phyloP scores from a whole-genome alignment of 2,329 filamentous ascomycete species.

The Fusarium vanettenii region DNA sequence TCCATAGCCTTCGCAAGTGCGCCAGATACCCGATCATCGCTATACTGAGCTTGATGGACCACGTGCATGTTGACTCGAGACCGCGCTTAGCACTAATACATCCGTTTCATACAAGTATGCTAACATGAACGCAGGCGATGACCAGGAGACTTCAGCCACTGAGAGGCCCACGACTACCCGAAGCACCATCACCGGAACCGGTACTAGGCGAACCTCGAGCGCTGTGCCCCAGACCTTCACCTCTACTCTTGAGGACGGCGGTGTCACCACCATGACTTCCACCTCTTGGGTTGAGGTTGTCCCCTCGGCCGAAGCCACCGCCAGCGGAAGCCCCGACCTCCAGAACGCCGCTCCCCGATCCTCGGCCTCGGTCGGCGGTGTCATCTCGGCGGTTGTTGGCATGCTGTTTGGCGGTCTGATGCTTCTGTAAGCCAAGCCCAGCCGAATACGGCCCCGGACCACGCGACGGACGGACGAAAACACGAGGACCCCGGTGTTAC shows the following conservation, averaged over 20 bases:
- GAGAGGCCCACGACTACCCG: conserved; percentile 35
- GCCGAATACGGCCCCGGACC: background rate
- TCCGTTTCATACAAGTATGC: conserved; percentile 1
- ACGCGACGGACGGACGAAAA: background rate
- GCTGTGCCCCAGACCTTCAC: conserved; percentile 56
- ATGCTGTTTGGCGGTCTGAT: conserved; percentile 45
- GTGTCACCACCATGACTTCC: conserved; percentile 58
- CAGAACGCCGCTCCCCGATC: conserved; percentile 51
- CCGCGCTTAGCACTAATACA: background rate
- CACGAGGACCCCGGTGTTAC: conserved; percentile 8
- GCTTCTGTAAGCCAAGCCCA: conserved; percentile 41
- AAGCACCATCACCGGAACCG: conserved; percentile 48
- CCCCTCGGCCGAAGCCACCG: conserved; percentile 48
- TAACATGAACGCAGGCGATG: conserved; percentile 17
- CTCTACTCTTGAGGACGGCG: conserved; percentile 59
- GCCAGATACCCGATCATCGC: conserved; percentile 9
- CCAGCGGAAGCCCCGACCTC: conserved; percentile 46
- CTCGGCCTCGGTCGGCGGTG: conserved; percentile 35
- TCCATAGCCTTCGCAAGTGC: conserved; percentile 39
- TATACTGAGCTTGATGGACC: background rate
- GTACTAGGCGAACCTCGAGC: conserved; percentile 50
- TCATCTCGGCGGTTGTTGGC: conserved; percentile 43
- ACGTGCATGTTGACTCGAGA: conserved; percentile 19
- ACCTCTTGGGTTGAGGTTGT: conserved; percentile 61
- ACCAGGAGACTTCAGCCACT: conserved; percentile 35